These are phyloP conservation scores for Phytopythium aichiense DNA, from an alignment of 352 stramenopile genomes.

Conservation along the genomic window DNA sequence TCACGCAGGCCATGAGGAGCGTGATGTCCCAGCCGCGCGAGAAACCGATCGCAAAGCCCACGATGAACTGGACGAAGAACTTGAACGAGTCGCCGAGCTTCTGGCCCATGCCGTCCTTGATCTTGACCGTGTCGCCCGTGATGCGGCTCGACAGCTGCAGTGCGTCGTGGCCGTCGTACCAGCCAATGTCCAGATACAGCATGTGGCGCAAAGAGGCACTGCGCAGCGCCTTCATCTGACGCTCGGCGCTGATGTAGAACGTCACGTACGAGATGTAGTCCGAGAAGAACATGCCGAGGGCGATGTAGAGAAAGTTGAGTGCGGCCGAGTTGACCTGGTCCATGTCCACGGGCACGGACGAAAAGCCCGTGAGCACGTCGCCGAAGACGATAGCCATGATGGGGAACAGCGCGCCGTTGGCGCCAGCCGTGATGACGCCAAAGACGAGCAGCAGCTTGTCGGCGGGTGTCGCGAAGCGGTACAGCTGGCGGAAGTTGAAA, in stretches of 20 bases:
- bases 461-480: conserved; percentile 28
- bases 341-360: conserved; percentile 21
- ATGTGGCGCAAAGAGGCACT: conserved; percentile 31
- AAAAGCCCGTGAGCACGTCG: conserved; percentile 27
- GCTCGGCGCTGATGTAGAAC: conserved; percentile 29
- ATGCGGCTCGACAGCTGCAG: conserved; percentile 39
- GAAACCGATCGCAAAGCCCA: conserved; percentile 43
- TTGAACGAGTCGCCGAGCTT: conserved; percentile 42
- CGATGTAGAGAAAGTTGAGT: conserved; percentile 30
- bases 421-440: conserved; percentile 17
- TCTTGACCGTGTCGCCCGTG: conserved; percentile 49
- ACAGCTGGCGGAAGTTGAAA: conserved; percentile 30
- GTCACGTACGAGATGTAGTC: conserved; percentile 28
- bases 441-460: conserved; percentile 29
- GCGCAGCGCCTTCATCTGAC: conserved; percentile 43
- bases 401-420: conserved; percentile 36
- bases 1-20: conserved; percentile 42
- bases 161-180: conserved; percentile 43
- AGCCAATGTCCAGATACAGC: conserved; percentile 47
- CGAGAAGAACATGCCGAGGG: conserved; percentile 27
- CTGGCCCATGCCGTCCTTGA: conserved; percentile 49
- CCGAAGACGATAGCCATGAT: conserved; percentile 45
- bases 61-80: conserved; percentile 33
- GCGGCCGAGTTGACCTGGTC: conserved; percentile 22
- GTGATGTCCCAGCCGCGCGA: conserved; percentile 37